Base-by-base conservation (phyloP, 148 eudicot species). In the Rhododendron williamsianum region DNA sequence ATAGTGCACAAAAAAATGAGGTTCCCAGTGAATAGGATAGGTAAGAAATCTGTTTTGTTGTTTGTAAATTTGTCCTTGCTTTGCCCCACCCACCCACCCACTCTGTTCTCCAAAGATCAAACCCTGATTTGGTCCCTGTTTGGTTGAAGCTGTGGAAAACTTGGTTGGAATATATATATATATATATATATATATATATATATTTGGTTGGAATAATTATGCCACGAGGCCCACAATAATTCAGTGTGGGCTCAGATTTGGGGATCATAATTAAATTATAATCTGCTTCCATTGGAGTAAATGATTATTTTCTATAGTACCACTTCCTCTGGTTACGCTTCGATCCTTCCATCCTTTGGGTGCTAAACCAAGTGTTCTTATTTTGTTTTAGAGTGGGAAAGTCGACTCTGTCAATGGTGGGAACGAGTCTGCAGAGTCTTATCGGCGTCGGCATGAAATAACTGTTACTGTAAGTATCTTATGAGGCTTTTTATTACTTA, bases 401-500 rank as follows among this genome's bases (percentile, higher is more conserved):
- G 87, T 65, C 18, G 93, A 87, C 80, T 87, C 85, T 23, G 60
- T 89, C 81, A 87, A 85, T 86, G 83, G 82, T 52, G 93, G 88
- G 74, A 87, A 87, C 89, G 89, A 89, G 81, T 97, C 99, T 69
- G 88, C 94, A 6, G 98, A 95, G 71, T 87, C 93, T 73, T 97
- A 95, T 87, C 92, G 98, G 33, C 93, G 90, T 48, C 88, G 80
- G 48, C 98, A 97, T 89, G 99, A 97, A 88, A 97, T 97, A 56
- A 88, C 94, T 85, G 98, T 97, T 83, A 81, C 93, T 21, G 99
- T 97, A 89, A 93, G 98, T 90, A 82, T 83, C 45, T 46, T 4
- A 23, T 76, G 15, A 48, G 54, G 46, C 23, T 49, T 80, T 12
- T 33, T 35, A 7, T 63, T 23, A 10, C 76, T 33, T 74, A 18